These are phyloP conservation scores for Orbilia oligospora DNA, from an alignment of 2,329 filamentous ascomycete species.

Conservation along the genomic window DNA sequence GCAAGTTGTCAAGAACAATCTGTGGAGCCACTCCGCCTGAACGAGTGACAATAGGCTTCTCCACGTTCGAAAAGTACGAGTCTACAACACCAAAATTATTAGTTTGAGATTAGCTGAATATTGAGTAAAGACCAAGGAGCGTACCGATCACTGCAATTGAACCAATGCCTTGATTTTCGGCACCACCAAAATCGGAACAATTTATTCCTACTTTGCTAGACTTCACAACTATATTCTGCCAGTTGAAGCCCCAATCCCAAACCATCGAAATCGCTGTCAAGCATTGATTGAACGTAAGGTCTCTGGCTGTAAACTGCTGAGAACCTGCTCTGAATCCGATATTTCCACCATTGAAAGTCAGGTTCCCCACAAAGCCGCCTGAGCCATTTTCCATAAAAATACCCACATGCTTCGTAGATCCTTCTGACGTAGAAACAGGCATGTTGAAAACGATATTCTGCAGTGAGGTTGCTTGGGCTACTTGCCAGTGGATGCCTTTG, in stretches of 20 bases:
- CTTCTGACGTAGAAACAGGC: background rate
- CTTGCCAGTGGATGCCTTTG: constrained; percentile 66
- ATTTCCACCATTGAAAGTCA: constrained; percentile 73
- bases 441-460: constrained; percentile 67
- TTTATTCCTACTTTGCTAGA: too few relatives aligned
- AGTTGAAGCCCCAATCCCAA: constrained; percentile 72
- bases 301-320: constrained; percentile 70
- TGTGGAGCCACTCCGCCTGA: too few relatives aligned
- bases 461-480: background rate
- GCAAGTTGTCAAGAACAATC: too few relatives aligned
- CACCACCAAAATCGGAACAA: too few relatives aligned
- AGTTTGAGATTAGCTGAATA: too few relatives aligned
- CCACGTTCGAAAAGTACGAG: too few relatives aligned
- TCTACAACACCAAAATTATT: too few relatives aligned
- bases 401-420: constrained; percentile 65
- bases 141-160: too few relatives aligned
- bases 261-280: constrained; percentile 73
- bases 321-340: constrained; percentile 68
- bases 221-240: too few relatives aligned
- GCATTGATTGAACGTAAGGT: constrained; percentile 71
- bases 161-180: too few relatives aligned
- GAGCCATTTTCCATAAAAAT: constrained; percentile 73
- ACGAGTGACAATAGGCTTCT: too few relatives aligned
- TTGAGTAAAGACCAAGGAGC: too few relatives aligned
- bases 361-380: constrained; percentile 53